phyloP scores from a whole-genome alignment of 345 rosid genomes.

The Gossypium turneri region DNA sequence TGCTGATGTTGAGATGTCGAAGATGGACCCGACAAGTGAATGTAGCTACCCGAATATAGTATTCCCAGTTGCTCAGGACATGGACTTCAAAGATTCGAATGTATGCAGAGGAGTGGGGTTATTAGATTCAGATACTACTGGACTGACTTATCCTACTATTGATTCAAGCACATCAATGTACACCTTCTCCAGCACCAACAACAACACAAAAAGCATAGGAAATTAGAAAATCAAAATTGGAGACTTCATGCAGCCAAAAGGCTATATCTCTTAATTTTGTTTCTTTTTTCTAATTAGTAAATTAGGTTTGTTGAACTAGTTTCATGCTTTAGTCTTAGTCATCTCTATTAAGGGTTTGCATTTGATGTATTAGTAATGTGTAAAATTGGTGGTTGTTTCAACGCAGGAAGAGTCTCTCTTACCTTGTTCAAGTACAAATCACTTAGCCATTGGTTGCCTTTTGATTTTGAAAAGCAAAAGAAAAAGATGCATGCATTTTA shows the following conservation, averaged over 20 bases:
- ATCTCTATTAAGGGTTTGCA: too few species aligned
- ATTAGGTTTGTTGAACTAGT: neutral
- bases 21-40: neutral
- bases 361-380: too few species aligned
- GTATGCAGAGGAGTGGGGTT: neutral
- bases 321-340: too few species aligned
- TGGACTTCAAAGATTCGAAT: neutral
- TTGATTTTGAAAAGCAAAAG: too few species aligned
- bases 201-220: neutral
- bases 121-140: neutral
- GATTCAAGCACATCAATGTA: neutral
- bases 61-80: neutral
- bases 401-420: too few species aligned
- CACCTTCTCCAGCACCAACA: neutral
- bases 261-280: neutral
- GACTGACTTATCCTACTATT: neutral
- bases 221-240: neutral
- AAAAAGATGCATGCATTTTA: too few species aligned
- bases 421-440: too few species aligned
- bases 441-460: too few species aligned
- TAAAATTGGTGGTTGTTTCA: too few species aligned
- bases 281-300: neutral
- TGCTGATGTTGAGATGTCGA: slow-evolving; percentile 7
- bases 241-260: neutral
- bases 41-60: slow-evolving; percentile 1